phyloP scores from a whole-genome alignment of 2,329 filamentous ascomycete genomes.

The Fusarium bulbicola region DNA sequence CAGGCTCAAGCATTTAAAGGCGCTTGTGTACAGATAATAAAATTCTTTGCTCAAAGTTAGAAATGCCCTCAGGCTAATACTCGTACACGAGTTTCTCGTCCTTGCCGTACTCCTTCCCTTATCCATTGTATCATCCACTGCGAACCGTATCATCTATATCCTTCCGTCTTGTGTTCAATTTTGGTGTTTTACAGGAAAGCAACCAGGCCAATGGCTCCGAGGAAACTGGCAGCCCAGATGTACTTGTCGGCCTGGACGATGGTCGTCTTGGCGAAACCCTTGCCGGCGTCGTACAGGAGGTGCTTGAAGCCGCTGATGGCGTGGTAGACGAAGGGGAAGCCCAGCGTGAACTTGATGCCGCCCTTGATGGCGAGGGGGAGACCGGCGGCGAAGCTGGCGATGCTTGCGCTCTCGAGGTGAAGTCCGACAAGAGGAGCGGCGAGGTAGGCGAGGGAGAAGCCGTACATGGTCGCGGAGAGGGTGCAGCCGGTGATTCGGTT shows the following conservation, averaged over 20 bases:
- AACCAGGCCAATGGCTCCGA: slow-evolving; percentile 55
- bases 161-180: background rate
- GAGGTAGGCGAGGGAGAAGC: slow-evolving; percentile 84
- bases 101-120: slow-evolving; percentile 11
- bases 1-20: slow-evolving; percentile 20
- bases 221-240: slow-evolving; percentile 59
- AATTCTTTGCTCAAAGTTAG: slow-evolving; percentile 37
- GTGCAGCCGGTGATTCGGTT: slow-evolving; percentile 85
- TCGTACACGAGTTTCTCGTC: slow-evolving; percentile 32
- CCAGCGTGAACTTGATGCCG: slow-evolving; percentile 62
- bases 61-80: slow-evolving; percentile 33
- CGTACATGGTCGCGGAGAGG: slow-evolving; percentile 79
- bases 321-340: slow-evolving; percentile 70
- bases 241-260: slow-evolving; percentile 58
- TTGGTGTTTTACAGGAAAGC: slow-evolving; percentile 55
- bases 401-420: slow-evolving; percentile 66
- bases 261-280: slow-evolving; percentile 59
- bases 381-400: slow-evolving; percentile 68
- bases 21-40: slow-evolving; percentile 36
- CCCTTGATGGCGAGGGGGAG: slow-evolving; percentile 69
- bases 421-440: slow-evolving; percentile 76
- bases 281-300: slow-evolving; percentile 60
- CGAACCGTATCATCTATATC: background rate
- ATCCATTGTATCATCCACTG: slow-evolving; percentile 30
- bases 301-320: slow-evolving; percentile 65